Base-by-base conservation (phyloP, 352 stramenopile species). In the Pythium dissimile region DNA sequence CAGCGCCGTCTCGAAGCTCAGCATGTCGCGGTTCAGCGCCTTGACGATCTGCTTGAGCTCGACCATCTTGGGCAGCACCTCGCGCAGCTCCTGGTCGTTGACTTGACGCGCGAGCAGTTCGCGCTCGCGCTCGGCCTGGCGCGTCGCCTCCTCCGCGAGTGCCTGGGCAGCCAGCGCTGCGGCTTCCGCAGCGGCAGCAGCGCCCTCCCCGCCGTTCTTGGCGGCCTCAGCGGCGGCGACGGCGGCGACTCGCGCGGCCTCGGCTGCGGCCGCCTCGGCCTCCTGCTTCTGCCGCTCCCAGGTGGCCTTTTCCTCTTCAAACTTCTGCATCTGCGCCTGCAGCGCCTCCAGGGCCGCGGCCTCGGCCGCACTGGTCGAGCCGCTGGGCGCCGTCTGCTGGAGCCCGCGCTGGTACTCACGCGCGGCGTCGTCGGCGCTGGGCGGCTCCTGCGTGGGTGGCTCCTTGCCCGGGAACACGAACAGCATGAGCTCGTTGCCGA, bases 41-140 rank as follows among this genome's bases (percentile, higher is more conserved):
- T 91, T 83, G 30, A 97, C 91, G 59, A 97, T 97, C 57, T 96
- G 86, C 57, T 96, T 92, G 26, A 96, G 77, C 58, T 97, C 89
- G 24, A 89, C 78, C 38, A 96, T 96, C 66, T 97, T 97, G 1
- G 92, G 92, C 31, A 98, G 61, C 5, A 97, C 77, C 59, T 98
- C 89, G 2, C 94, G 81, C 11, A 98, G 90, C 59, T 96, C 88
- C 49, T 97, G 88, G 69, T 98, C 91, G 57, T 93, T 93, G 21
- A 91, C 77, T 47, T 93, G 84, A 6, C 81, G 67, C 5, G 84
- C 79, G 0, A 93, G 59, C 11, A 86, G 64, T 41, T 91, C 81
- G 43, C 80, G 80, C 45, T 92, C 77, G 13, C 73, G 73, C 34
- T 85, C 73, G 5, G 71, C 72, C 39, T 69, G 72, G 32, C 54